Conservation (phyloP, 176 grass and related monocot species). For the Cenchrus purpureus region DNA sequence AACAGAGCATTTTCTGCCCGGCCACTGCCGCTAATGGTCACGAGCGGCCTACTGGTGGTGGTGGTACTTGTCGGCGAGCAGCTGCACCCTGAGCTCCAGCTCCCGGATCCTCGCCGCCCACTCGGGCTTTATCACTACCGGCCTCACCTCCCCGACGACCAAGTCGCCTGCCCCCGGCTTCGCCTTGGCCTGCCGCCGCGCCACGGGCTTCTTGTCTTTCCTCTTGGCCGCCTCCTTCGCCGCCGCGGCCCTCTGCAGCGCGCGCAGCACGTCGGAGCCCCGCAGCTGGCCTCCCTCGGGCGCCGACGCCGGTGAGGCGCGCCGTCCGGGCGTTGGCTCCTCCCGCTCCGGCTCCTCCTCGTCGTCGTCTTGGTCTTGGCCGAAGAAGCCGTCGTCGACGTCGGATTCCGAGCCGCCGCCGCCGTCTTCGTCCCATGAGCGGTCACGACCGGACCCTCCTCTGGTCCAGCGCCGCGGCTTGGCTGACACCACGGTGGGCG, state of each 20-base stretch:
- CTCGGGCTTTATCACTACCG: constrained; percentile 52
- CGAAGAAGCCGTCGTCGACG: constrained; percentile 50
- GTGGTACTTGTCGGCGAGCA: constrained; percentile 42
- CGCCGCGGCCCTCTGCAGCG: constrained; percentile 48
- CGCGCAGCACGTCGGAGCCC: constrained; percentile 58
- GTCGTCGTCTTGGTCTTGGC: not conserved
- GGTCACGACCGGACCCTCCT: not conserved
- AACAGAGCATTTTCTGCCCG: not conserved
- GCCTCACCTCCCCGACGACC: constrained; percentile 31
- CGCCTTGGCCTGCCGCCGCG: constrained; percentile 15
- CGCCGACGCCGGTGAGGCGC: not conserved
- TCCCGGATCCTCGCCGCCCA: constrained; percentile 53
- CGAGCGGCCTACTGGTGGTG: not conserved
- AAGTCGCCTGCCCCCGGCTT: not conserved
- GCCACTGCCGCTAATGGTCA: not conserved
- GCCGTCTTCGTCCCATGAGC: constrained; percentile 35
- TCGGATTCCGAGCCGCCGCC: constrained; percentile 1
- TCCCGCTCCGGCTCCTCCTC: not conserved
- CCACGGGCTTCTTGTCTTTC: constrained; percentile 7
- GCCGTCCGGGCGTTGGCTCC: not conserved
- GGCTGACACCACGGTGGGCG: constrained; percentile 8
- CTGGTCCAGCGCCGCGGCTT: constrained; percentile 17
- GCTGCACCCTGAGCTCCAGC: constrained; percentile 48
- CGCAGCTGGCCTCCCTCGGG: constrained; percentile 28
- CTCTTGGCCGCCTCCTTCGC: constrained; percentile 57